Conservation (phyloP, 2,329 filamentous ascomycete species). For the Paraconiothyrium brasiliense region DNA sequence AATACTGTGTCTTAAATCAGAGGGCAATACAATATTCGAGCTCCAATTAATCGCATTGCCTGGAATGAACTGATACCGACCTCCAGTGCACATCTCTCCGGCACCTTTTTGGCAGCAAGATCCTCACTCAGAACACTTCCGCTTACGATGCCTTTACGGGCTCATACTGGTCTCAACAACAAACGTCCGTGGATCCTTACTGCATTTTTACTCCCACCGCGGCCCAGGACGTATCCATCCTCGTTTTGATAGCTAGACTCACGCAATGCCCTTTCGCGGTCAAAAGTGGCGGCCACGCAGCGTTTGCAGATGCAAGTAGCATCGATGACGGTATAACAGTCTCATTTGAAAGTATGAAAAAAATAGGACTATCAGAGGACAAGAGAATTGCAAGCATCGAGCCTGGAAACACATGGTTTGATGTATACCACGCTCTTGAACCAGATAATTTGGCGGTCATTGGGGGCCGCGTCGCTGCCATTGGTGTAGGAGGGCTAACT, state of each 20-base stretch:
- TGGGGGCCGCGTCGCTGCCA: slow-evolving; percentile 36
- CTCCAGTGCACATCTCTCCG: slow-evolving; percentile 32
- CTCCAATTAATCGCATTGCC: not conserved
- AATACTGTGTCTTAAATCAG: too few species aligned
- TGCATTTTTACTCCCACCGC: slow-evolving; percentile 39
- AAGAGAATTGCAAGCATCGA: slow-evolving; percentile 33
- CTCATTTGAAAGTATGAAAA: slow-evolving; percentile 35
- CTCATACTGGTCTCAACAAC: slow-evolving; percentile 40
- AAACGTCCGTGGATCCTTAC: slow-evolving; percentile 31
- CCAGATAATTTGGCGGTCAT: slow-evolving; percentile 32
- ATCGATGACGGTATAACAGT: slow-evolving; percentile 45
- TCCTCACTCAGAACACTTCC: slow-evolving; percentile 24
- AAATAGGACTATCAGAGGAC: slow-evolving; percentile 26
- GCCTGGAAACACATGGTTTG: slow-evolving; percentile 42
- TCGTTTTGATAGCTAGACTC: slow-evolving; percentile 32
- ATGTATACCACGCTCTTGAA: slow-evolving; percentile 40
- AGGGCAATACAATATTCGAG: not conserved
- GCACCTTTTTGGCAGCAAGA: slow-evolving; percentile 27
- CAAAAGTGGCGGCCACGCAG: slow-evolving; percentile 14
- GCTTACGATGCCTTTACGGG: slow-evolving; percentile 29
- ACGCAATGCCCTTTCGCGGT: slow-evolving; percentile 30
- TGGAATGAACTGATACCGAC: not conserved
- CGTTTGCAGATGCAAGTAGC: slow-evolving; percentile 39
- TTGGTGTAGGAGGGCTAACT: slow-evolving; percentile 24
- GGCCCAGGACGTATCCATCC: slow-evolving; percentile 27